Evolutionary conservation across 176 grass and related monocot species (phyloP), one percentile per base, ranked within the genome.

Genomic region (Lolium perenne): DNA sequence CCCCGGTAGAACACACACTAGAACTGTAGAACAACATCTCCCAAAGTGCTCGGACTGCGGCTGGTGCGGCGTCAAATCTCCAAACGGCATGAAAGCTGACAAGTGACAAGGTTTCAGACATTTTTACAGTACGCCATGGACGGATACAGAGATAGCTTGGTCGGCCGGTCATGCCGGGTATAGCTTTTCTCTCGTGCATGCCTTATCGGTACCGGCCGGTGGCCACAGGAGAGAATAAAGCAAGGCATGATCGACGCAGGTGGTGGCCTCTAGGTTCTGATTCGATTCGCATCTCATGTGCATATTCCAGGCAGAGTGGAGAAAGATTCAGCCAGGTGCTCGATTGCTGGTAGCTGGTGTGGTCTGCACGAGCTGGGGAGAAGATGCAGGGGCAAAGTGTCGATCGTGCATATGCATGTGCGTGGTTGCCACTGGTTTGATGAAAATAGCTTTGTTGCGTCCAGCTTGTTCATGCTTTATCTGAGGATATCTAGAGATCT

Each of bases 321-420:
- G 86, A 45, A 62, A 47, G 66, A 89, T 84, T 84, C 75, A 65
- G 65, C 29, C 65, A 13, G 76, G 81, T 64, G 87, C 32, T 88
- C 80, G 81, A 83, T 88, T 70, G 79, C 71, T 6, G 26, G 26
- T 66, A 35, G 32, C 32, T 35, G 2, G 63, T 10, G 32, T 68
- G 77, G 20, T 12, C 43, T 41, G 64, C 70, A 45, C 46, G 46
- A 48, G 7, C 78, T 10, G 16, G 55, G 16, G 32, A 35, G 32
- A 35, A 35, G 32, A 35, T 35, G 32, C 32, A 35, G 2, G 32
- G 32, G 32, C 32, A 35, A 35, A 35, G 32, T 35, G 32, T 35
- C 32, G 32, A 35, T 35, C 32, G 2, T 35, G 32, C 32, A 35
- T 35, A 35, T 35, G 32, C 32, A 35, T 35, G 32, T 35, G 32